Base-by-base conservation (phyloP, 139 green algal species). In the Chlamydomonas schloesseri region DNA sequence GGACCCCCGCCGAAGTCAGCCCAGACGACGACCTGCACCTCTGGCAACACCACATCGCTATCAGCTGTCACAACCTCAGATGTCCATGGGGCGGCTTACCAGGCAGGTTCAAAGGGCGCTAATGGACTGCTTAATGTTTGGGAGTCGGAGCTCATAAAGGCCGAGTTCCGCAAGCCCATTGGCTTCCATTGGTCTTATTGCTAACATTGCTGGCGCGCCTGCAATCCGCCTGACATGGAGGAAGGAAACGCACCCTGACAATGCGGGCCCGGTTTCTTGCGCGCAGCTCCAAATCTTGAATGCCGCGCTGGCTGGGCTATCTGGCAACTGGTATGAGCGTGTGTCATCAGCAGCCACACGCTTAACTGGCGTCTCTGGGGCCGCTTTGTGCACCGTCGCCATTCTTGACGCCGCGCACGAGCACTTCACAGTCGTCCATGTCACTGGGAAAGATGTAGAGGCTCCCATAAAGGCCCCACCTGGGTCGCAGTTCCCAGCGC, bases 371-470 rank as follows among this genome's bases (percentile, higher is more conserved):
- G 78, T 84, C 3, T 84, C 46, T 8, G 47, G 64, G 0, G 78
- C 78, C 62, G 64, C 46, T 2, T 20, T 76, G 5, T 84, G 78
- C 65, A 53, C 78, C 65, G 24, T 84, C 1, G 60, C 64, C 46
- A 75, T 84, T n/a, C 47, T 84, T 1, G 65, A 75, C n/a, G 4
- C 15, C 0, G 65, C 24, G 1, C 78, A 65, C 47, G 47, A 84
- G 33, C 64, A 31, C 9, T 84, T 84, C n/a, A 84, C 78, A 0
- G 64, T 75, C n/a, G 65, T 84, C 18, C 78, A 84, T 9, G 78
- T 67, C n/a, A 55, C 64, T 1, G 78, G 65, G 3, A 75, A 75
- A 20, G 78, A 75, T 28, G 2, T n/a, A 15, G n/a, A 50, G 15
- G 10, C 3, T 18, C 9, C 65, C 10, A 20, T 31, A 23, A 26